Base-by-base conservation (phyloP, 2,329 filamentous ascomycete genomes). In the Apiospora arundinis region DNA sequence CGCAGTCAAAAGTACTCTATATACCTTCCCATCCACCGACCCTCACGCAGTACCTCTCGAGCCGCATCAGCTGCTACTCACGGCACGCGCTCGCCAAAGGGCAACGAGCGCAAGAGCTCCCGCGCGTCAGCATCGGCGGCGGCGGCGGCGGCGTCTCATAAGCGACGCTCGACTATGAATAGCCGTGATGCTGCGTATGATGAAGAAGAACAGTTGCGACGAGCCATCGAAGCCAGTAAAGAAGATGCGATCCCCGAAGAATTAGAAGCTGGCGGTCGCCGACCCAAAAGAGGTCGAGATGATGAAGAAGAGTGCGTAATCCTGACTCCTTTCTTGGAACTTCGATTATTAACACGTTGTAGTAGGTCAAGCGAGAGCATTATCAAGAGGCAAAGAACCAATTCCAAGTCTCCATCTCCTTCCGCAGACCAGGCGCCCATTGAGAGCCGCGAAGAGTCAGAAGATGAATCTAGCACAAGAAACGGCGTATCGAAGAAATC, bases 161-260 rank as follows among this genome's bases (percentile, higher is more conserved):
- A 98, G 81, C 90, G 96, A 72, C 90, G 96, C 40, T 97, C 95
- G 25, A 99, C 96, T 8, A 98, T 98, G 94, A 97, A 98, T 79
- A 99, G 96, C 80, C 91, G 95, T 73, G 93, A 95, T 81, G 95
- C 95, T 56, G 95, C 95, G 28, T 98, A 98, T 77, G 95, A 98
- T 75, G 96, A 99, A 82, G 95, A 97, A 76, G 94, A 97, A 80
- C 92, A 95, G 77, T 82, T 99, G 49, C 90, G 95, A 70, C 90
- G 93, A 75, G 96, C 95, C 42, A 95, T 99, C 76, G 95, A 98
- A 81, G 95, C 97, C 73, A 99, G 96, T 85, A 98, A 95, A 83
- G 92, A 93, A 78, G 94, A 97, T 60, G 90, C 88, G 14, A 85
- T 87, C 67, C 82, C 85, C 16, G 85, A 85, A 14, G 81, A 86